Base-by-base conservation (phyloP, 2,329 filamentous ascomycete species). In the Ambrosiella cleistominuta region DNA sequence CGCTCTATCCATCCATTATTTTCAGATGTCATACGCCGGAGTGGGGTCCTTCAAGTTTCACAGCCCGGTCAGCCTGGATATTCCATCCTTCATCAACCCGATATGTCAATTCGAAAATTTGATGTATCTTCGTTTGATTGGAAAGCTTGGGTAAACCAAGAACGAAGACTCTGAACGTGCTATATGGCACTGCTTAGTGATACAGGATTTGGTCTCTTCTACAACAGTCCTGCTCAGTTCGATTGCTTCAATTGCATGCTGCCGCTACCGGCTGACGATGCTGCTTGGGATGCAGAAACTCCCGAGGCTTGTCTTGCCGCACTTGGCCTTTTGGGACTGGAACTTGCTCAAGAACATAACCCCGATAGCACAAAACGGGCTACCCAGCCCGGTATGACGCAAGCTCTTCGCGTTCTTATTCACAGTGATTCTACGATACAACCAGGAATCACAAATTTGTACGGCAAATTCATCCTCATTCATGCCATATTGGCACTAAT, bases 381-480 rank as follows among this genome's bases (percentile, higher is more conserved):
- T 54, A 83, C 80, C 63, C 84, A 88, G 64, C 76, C 83, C 1
- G 76, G 81, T 63, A 72, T 87, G 68, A 73, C 79, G 61, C 72
- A 79, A 60, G 81, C 79, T 1, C 70, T 88, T 57, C 75, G 76
- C 56, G 75, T 80, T 1, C 70, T 88, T 47, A 72, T 86, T 57
- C 75, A 83, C 61, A 70, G 72, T 5, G 76, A 73, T 8, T 75
- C 77, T 62, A 74, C 78, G 53, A 79, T 87, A 57, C 78, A 80
- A 59, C 78, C 79, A 2, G 78, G 80, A 50, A 78, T 77, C 19
- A 88, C 84, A 1, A 88, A 88, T 63, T 71, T 84, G 1, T 85
- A 82, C 64, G 82, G 81, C 40, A 88, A 88, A 65, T 88, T 88
- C 64, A 77, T 88, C 58, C 68, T 88, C 52, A 79, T 88, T 7